Evolutionary conservation across 176 grass and related monocot genomes (phyloP).

Genomic region (Eleusine coracana): DNA sequence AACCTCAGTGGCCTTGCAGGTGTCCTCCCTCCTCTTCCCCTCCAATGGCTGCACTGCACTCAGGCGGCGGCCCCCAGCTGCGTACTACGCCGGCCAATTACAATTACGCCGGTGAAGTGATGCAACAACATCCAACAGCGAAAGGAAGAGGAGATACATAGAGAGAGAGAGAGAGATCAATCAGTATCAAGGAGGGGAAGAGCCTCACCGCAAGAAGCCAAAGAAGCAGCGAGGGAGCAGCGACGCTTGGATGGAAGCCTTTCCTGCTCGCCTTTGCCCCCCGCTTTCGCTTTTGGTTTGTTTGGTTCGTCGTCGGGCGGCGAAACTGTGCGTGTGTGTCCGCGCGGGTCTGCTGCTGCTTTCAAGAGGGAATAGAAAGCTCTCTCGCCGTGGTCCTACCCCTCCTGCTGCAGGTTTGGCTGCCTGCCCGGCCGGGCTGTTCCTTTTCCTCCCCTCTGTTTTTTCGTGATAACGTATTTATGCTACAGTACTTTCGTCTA

Average conservation of each 20-base stretch:
- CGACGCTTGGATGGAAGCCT: constrained; percentile 36
- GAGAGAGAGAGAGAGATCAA: constrained; percentile 18
- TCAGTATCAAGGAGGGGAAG: background rate
- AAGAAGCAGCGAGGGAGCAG: constrained; percentile 39
- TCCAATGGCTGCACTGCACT: constrained; percentile 50
- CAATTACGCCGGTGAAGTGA: constrained; percentile 9
- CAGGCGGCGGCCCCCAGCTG: constrained; percentile 47
- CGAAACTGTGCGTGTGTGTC: background rate
- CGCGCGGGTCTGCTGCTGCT: background rate
- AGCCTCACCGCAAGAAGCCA: constrained; percentile 53
- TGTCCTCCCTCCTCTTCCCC: constrained; percentile 41
- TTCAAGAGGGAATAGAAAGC: constrained; percentile 48
- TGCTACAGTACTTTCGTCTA: constrained; percentile 23
- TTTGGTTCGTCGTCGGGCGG: constrained; percentile 12
- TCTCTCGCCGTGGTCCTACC: constrained; percentile 38
- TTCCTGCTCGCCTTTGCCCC: constrained; percentile 47
- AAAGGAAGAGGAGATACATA: background rate
- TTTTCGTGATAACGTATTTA: constrained; percentile 21
- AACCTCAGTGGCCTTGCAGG: constrained; percentile 51
- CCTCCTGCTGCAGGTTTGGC: constrained; percentile 27
- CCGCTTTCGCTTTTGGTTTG: constrained; percentile 9
- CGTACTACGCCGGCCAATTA: constrained; percentile 16
- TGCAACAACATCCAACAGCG: constrained; percentile 37
- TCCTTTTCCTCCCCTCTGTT: constrained; percentile 7
- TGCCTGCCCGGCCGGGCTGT: background rate